A percentile compares a stretch with the other conserved stretches of the same genome.
Conservation (phyloP, 768 basidiomycete species). For the Hericium alpestre region DNA sequence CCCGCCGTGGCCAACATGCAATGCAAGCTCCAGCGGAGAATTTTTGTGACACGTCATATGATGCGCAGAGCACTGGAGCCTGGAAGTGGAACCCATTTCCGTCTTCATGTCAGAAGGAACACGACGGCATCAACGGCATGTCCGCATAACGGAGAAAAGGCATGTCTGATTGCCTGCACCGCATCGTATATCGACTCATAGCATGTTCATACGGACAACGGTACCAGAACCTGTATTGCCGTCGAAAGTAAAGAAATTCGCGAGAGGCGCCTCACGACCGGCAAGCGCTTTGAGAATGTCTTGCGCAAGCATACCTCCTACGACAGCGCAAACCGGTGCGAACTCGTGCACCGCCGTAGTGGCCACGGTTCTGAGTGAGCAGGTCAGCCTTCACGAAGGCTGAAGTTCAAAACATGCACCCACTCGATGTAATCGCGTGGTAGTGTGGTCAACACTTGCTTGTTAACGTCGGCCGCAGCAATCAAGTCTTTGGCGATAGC, state of each 20-base stretch:
- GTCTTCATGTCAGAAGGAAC: too few relatives aligned
- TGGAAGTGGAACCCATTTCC: too few relatives aligned
- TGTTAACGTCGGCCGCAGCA: conserved; percentile 55
- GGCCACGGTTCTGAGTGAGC: conserved; percentile 44
- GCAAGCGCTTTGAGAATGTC: conserved; percentile 88
- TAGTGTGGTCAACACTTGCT: conserved; percentile 46
- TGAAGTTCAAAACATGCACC: conserved; percentile 9
- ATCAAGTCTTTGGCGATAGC: conserved; percentile 55
- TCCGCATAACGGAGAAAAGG: not conserved
- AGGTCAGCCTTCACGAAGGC: not conserved
- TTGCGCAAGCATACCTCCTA: conserved; percentile 91
- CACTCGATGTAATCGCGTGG: conserved; percentile 60
- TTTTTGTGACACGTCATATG: too few relatives aligned
- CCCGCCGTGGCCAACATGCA: too few relatives aligned
- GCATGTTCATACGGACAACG: conserved; percentile 45
- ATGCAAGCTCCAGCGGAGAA: too few relatives aligned
- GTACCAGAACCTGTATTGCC: conserved; percentile 70
- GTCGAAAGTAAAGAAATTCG: conserved; percentile 87
- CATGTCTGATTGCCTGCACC: not conserved
- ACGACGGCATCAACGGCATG: too few relatives aligned
- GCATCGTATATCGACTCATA: conserved; percentile 2
- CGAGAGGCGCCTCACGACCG: conserved; percentile 84
- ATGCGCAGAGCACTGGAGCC: too few relatives aligned
- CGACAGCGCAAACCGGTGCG: conserved; percentile 86
- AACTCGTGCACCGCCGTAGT: conserved; percentile 75